phyloP scores from a whole-genome alignment of 768 basidiomycete genomes.

The Paxillus involutus region DNA sequence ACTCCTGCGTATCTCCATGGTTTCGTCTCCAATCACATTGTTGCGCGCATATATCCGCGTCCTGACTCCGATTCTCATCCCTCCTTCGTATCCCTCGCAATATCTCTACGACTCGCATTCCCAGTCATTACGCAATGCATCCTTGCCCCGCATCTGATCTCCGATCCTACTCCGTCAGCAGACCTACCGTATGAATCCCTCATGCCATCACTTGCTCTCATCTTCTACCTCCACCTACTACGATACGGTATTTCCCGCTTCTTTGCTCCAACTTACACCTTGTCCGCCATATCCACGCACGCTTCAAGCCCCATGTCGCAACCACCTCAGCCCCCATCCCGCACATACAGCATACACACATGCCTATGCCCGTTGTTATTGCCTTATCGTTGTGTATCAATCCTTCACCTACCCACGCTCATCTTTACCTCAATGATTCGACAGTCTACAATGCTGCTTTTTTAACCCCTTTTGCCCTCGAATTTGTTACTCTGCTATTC shows the following conservation, averaged over 20 bases:
- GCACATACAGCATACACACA: constrained; percentile 16
- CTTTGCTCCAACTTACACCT: constrained; percentile 19
- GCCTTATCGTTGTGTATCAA: constrained; percentile 25
- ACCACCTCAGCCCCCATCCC: constrained; percentile 3
- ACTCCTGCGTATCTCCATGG: too few species aligned
- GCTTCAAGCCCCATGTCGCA: constrained; percentile 14
- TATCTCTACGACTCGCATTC: too few species aligned
- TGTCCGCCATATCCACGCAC: constrained; percentile 15
- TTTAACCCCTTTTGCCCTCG: too few species aligned
- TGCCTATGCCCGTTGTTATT: constrained; percentile 29
- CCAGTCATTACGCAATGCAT: background rate
- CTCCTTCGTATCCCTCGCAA: background rate
- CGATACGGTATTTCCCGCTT: constrained; percentile 9
- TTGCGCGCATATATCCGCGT: constrained; percentile 6
- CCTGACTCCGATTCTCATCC: background rate
- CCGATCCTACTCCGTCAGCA: constrained; percentile 1
- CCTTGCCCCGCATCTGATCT: too few species aligned
- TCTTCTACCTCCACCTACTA: constrained; percentile 19
- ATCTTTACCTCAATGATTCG: too few species aligned
- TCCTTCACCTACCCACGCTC: constrained; percentile 14
- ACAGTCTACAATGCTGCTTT: too few species aligned
- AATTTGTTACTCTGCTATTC: too few species aligned
- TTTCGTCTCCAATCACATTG: background rate
- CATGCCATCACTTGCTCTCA: constrained; percentile 26
- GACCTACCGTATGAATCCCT: constrained; percentile 10